Percentiles rank a stretch among this genome's conserved stretches.
Conservation (phyloP, 2,329 filamentous ascomycete genomes). For the Aspergillus oerlinghausenensis region DNA sequence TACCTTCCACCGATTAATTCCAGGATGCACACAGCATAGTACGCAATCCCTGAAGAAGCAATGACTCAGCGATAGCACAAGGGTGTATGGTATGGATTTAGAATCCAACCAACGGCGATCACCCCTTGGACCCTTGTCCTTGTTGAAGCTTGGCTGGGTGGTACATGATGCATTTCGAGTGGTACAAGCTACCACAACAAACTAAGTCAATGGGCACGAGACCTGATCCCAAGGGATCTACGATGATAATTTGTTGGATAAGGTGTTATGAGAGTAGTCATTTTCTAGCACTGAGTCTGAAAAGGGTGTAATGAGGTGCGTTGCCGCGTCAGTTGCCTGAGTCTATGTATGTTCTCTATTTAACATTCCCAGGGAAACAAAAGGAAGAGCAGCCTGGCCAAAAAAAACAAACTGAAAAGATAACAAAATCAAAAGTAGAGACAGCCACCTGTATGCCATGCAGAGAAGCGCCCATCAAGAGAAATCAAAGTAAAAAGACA, state of each 20-base stretch:
- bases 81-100: background rate
- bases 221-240: background rate
- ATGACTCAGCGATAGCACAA: background rate
- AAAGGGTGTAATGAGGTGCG: background rate
- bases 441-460: background rate
- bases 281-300: background rate
- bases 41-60: too few species aligned
- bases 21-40: too few species aligned
- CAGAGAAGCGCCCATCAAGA: background rate
- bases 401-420: background rate
- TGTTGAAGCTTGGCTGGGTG: background rate
- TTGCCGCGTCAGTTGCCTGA: slow-evolving; percentile 3
- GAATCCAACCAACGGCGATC: background rate
- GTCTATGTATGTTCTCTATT: slow-evolving; percentile 5
- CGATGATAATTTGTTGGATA: background rate
- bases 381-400: background rate
- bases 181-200: background rate
- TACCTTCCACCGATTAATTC: too few species aligned
- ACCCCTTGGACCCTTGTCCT: background rate
- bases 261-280: background rate
- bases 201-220: background rate
- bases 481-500: background rate
- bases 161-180: background rate
- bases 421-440: background rate
- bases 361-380: background rate